Conservation (phyloP, 2,329 filamentous ascomycete genomes). For the Pseudogymnoascus sp. region DNA sequence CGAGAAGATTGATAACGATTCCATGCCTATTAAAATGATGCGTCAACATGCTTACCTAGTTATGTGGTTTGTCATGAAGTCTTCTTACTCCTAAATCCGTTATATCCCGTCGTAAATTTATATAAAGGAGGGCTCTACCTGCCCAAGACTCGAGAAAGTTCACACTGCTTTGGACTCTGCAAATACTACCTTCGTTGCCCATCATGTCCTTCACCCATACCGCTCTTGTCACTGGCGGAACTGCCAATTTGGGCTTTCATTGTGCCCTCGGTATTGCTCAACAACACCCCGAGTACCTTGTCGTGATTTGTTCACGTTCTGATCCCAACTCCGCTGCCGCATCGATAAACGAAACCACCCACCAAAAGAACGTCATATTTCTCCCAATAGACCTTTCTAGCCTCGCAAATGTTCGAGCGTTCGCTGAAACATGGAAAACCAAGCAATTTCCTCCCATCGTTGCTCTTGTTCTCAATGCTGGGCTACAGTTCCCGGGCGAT, state of each 20-base stretch:
- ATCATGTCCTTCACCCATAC: constrained; percentile 21
- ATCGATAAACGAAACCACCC: constrained; percentile 36
- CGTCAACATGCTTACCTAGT: not conserved
- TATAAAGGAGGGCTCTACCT: not conserved
- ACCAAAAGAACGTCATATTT: constrained; percentile 36
- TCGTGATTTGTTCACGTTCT: constrained; percentile 39
- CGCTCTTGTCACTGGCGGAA: constrained; percentile 41
- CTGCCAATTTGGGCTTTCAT: constrained; percentile 37
- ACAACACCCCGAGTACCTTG: constrained; percentile 33
- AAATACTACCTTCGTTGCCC: not conserved
- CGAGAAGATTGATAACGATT: not conserved
- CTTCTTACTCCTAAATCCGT: not conserved
- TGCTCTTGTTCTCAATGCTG: constrained; percentile 42
- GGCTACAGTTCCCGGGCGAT: constrained; percentile 35
- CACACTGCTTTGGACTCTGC: not conserved
- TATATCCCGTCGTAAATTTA: not conserved
- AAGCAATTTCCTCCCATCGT: constrained; percentile 36
- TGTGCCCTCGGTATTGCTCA: constrained; percentile 35
- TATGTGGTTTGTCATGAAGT: not conserved
- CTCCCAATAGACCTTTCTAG: constrained; percentile 38
- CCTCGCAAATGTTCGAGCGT: constrained; percentile 35
- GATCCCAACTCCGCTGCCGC: constrained; percentile 35
- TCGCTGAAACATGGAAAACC: constrained; percentile 31
- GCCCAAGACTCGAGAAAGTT: not conserved
- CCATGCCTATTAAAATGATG: not conserved